A percentile compares a stretch with the other conserved stretches of the same genome.
Conservation (phyloP, 177 flowering plant species). For the Vitis hybrid region DNA sequence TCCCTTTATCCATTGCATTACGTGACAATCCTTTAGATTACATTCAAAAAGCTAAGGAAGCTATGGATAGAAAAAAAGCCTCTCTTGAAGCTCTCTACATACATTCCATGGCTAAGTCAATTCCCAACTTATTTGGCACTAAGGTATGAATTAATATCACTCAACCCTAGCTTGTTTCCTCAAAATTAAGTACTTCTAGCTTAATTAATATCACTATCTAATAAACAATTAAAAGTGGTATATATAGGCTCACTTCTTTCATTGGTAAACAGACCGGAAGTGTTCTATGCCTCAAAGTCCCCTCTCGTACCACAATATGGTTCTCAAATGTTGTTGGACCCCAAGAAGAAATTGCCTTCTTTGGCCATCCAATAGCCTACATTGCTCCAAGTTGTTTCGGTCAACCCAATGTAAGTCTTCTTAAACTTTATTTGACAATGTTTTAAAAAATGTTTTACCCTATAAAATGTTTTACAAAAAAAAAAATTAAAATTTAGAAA, state of each 20-base stretch:
- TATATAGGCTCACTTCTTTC: no score
- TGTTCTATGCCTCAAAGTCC: conserved; percentile 26
- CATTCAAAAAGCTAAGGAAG: conserved; percentile 52
- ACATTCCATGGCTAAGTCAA: conserved; percentile 23
- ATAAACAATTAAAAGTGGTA: no score
- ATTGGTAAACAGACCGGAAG: conserved; percentile 11
- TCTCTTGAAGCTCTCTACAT: conserved; percentile 54
- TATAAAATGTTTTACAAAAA: no score
- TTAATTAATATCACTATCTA: no score
- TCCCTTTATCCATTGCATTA: conserved; percentile 49
- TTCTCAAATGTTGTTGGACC: conserved; percentile 71
- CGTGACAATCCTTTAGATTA: conserved; percentile 61
- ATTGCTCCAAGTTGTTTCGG: conserved; percentile 60
- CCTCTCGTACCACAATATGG: conserved; percentile 30
- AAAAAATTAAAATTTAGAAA: no score
- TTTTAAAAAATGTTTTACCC: no score
- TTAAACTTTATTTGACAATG: background rate
- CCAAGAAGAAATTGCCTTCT: conserved; percentile 51
- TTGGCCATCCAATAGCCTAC: conserved; percentile 50
- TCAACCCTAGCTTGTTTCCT: no score
- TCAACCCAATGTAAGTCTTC: conserved; percentile 55
- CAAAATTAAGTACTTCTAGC: no score
- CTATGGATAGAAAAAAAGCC: conserved; percentile 59
- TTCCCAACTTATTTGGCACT: conserved; percentile 45
- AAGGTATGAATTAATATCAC: conserved; percentile 34